phyloP scores from a whole-genome alignment of 306 rosid species.

The Parietaria judaica region DNA sequence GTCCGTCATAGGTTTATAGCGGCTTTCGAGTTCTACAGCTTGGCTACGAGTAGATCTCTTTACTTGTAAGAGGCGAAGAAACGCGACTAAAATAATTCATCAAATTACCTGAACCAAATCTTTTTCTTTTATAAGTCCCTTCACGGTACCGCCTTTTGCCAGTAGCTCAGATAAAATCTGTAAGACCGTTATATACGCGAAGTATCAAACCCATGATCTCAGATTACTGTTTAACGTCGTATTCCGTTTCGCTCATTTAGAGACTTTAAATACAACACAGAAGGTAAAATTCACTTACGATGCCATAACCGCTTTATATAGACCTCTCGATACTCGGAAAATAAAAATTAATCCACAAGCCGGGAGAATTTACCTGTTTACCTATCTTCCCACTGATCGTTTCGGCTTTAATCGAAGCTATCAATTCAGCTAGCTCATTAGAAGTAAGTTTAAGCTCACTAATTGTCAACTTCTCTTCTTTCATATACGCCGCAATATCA shows the following conservation, averaged over 20 bases:
- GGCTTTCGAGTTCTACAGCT: too few relatives aligned
- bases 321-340: neutral
- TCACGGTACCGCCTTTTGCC: slow-evolving; percentile 85
- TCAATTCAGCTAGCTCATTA: slow-evolving; percentile 72
- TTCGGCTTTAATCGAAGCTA: slow-evolving; percentile 70
- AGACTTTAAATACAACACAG: neutral
- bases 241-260: slow-evolving; percentile 11
- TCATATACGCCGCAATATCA: slow-evolving; percentile 83
- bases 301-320: neutral
- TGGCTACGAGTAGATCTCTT: too few relatives aligned
- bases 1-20: too few relatives aligned
- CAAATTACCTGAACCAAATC: slow-evolving; percentile 85
- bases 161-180: slow-evolving; percentile 83
- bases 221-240: slow-evolving; percentile 8
- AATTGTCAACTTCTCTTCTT: slow-evolving; percentile 74
- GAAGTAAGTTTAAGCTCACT: slow-evolving; percentile 72
- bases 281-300: neutral
- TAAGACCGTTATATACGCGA: slow-evolving; percentile 12
- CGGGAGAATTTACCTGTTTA: slow-evolving; percentile 63
- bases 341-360: neutral
- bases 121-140: slow-evolving; percentile 66
- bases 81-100: too few relatives aligned
- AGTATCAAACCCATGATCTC: neutral
- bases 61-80: too few relatives aligned
- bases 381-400: slow-evolving; percentile 90